These are phyloP conservation scores for Cryomyces antarcticus DNA, from an alignment of 495 filamentous ascomycete species.

Conservation along the genomic window DNA sequence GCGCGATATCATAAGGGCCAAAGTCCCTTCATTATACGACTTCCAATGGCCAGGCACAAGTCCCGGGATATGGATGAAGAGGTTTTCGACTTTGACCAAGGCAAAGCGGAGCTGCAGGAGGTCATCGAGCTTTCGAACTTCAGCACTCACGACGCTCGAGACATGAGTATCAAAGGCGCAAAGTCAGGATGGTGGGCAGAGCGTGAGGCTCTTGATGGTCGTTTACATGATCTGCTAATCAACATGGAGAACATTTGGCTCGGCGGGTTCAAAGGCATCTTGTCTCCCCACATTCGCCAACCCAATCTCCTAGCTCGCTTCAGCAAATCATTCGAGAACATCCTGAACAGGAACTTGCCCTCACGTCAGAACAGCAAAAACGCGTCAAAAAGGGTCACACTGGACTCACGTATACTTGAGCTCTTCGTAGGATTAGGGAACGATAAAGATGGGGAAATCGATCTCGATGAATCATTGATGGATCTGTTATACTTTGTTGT, in stretches of 20 bases:
- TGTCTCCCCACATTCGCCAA: slow-evolving; percentile 47
- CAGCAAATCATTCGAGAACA: slow-evolving; percentile 51
- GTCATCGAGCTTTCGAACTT: slow-evolving; percentile 62
- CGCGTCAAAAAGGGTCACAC: slow-evolving; percentile 26
- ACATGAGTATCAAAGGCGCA: slow-evolving; percentile 34
- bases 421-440: slow-evolving; percentile 74
- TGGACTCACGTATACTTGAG: slow-evolving; percentile 64
- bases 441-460: slow-evolving; percentile 37
- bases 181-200: slow-evolving; percentile 79
- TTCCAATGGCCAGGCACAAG: slow-evolving; percentile 64
- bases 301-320: slow-evolving; percentile 48
- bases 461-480: slow-evolving; percentile 66
- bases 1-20: slow-evolving; percentile 53
- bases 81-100: slow-evolving; percentile 62
- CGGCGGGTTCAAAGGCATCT: slow-evolving; percentile 79
- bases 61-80: slow-evolving; percentile 56
- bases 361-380: slow-evolving; percentile 48
- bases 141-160: slow-evolving; percentile 54
- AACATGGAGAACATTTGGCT: slow-evolving; percentile 89
- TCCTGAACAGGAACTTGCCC: slow-evolving; percentile 72
- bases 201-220: slow-evolving; percentile 55
- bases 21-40: slow-evolving; percentile 61
- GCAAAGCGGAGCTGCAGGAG: slow-evolving; percentile 54
- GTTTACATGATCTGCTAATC: slow-evolving; percentile 54
- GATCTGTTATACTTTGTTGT: slow-evolving; percentile 92